phyloP scores from a whole-genome alignment of 1,284 basidiomycete genomes.

The Moesziomyces sp. region DNA sequence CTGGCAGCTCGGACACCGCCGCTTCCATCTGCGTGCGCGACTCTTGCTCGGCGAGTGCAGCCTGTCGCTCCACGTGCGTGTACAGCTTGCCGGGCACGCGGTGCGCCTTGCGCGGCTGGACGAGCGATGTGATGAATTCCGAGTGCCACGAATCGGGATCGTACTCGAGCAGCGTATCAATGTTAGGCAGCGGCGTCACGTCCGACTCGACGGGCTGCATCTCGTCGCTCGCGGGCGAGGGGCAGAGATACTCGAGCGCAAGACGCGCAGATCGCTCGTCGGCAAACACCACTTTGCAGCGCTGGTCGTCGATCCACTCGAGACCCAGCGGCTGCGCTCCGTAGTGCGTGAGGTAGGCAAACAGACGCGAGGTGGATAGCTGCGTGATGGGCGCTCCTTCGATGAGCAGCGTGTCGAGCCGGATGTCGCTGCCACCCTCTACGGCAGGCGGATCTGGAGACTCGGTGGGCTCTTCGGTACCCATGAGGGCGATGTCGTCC shows the following conservation, averaged over 20 bases:
- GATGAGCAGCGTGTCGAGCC: slow-evolving; percentile 58
- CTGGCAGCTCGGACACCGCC: slow-evolving; percentile 35
- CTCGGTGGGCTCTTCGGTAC: slow-evolving; percentile 15
- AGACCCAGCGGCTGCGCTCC: slow-evolving; percentile 62
- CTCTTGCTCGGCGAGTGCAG: slow-evolving; percentile 18
- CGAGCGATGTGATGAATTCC: slow-evolving; percentile 40
- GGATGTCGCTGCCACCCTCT: slow-evolving; percentile 51
- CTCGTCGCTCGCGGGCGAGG: slow-evolving; percentile 8
- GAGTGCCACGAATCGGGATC: slow-evolving; percentile 39
- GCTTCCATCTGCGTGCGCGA: slow-evolving; percentile 5
- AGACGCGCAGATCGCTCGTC: slow-evolving; percentile 48
- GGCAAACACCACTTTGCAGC: slow-evolving; percentile 63
- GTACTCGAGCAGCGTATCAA: slow-evolving; percentile 31
- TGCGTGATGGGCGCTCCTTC: slow-evolving; percentile 64
- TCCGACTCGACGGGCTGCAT: slow-evolving; percentile 10
- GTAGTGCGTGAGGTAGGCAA: slow-evolving; percentile 62
- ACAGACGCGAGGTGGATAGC: slow-evolving; percentile 65
- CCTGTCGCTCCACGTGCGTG: slow-evolving; percentile 56
- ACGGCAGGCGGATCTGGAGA: slow-evolving; percentile 40
- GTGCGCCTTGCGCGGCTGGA: slow-evolving; percentile 49
- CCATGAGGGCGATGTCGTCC: slow-evolving; percentile 27
- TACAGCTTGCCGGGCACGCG: slow-evolving; percentile 57
- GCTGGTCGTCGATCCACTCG: slow-evolving; percentile 65
- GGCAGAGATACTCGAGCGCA: slow-evolving; percentile 56
- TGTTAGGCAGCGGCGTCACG: slow-evolving; percentile 27